phyloP scores from a whole-genome alignment of 1,284 basidiomycete genomes.

The Cryptococcus sp. region DNA sequence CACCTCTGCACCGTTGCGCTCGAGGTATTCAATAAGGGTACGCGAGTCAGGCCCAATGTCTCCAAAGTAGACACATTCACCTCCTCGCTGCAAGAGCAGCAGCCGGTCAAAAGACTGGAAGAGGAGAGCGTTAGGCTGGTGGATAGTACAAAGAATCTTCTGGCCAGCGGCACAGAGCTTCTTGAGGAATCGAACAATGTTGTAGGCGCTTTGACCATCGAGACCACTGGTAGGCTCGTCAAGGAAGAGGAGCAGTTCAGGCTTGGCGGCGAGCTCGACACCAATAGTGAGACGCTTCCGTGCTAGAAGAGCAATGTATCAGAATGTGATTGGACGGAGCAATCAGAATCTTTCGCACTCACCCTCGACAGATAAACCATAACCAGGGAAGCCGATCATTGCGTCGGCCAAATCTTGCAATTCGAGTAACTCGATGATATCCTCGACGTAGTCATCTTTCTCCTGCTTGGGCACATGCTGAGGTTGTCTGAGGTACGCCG shows the following conservation, averaged over 20 bases:
- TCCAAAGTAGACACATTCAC: slow-evolving; percentile 57
- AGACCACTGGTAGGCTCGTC: slow-evolving; percentile 62
- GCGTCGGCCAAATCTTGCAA: slow-evolving; percentile 58
- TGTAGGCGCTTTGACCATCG: slow-evolving; percentile 62
- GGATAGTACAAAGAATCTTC: slow-evolving; percentile 54
- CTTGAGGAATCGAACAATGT: slow-evolving; percentile 55
- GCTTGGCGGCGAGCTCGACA: slow-evolving; percentile 64
- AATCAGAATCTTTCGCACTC: background rate
- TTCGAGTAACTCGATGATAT: slow-evolving; percentile 59
- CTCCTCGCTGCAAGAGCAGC: slow-evolving; percentile 54
- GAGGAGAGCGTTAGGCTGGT: slow-evolving; percentile 57
- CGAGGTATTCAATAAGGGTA: slow-evolving; percentile 60
- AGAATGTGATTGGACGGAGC: too few relatives aligned
- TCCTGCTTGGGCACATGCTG: slow-evolving; percentile 56
- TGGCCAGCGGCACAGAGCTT: slow-evolving; percentile 70
- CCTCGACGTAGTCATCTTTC: slow-evolving; percentile 59
- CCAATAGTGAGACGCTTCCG: slow-evolving; percentile 64
- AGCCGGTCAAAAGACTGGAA: slow-evolving; percentile 61
- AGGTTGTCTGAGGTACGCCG: slow-evolving; percentile 62
- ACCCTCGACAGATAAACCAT: slow-evolving; percentile 57
- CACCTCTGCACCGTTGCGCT: slow-evolving; percentile 57
- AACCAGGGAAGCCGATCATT: slow-evolving; percentile 55
- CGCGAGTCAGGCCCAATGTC: slow-evolving; percentile 59
- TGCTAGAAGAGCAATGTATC: slow-evolving; percentile 40
- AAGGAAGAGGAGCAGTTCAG: slow-evolving; percentile 60